phyloP scores from a whole-genome alignment of 768 basidiomycete species.

The Kwoniella bestiolae region DNA sequence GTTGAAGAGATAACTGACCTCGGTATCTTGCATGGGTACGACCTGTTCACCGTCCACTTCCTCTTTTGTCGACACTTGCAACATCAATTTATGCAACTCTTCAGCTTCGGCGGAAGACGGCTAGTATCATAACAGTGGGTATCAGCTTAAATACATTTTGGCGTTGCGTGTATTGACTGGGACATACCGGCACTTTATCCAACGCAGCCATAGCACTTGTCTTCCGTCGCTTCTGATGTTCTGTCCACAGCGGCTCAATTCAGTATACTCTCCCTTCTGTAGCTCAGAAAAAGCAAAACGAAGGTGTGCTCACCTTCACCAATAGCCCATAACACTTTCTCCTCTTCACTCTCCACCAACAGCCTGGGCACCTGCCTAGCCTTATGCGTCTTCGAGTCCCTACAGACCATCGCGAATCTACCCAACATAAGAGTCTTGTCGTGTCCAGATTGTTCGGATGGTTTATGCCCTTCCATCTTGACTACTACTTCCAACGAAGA shows the following conservation, averaged over 20 bases:
- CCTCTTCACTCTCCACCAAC: slow-evolving; percentile 66
- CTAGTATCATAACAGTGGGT: slow-evolving; percentile 14
- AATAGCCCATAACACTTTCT: slow-evolving; percentile 66
- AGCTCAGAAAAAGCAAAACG: slow-evolving; percentile 53
- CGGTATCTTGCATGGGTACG: slow-evolving; percentile 77
- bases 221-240: slow-evolving; percentile 67
- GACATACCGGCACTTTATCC: slow-evolving; percentile 65
- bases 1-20: slow-evolving; percentile 62
- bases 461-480: slow-evolving; percentile 71
- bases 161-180: neutral
- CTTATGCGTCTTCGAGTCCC: slow-evolving; percentile 70
- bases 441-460: slow-evolving; percentile 61
- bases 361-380: slow-evolving; percentile 71
- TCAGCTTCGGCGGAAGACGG: slow-evolving; percentile 72
- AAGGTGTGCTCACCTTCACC: slow-evolving; percentile 64
- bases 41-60: slow-evolving; percentile 61
- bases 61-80: slow-evolving; percentile 61
- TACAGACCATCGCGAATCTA: slow-evolving; percentile 89
- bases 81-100: slow-evolving; percentile 71
- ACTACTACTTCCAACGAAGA: slow-evolving; percentile 86
- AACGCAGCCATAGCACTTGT: slow-evolving; percentile 66
- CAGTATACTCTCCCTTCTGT: neutral
- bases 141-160: too few relatives aligned
- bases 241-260: slow-evolving; percentile 55
- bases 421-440: slow-evolving; percentile 65